Percentiles rank a stretch among this genome's conserved stretches.
These are phyloP conservation scores for Arthrobotrys conoides DNA, from an alignment of 2,329 filamentous ascomycete species.

Conservation along the genomic window DNA sequence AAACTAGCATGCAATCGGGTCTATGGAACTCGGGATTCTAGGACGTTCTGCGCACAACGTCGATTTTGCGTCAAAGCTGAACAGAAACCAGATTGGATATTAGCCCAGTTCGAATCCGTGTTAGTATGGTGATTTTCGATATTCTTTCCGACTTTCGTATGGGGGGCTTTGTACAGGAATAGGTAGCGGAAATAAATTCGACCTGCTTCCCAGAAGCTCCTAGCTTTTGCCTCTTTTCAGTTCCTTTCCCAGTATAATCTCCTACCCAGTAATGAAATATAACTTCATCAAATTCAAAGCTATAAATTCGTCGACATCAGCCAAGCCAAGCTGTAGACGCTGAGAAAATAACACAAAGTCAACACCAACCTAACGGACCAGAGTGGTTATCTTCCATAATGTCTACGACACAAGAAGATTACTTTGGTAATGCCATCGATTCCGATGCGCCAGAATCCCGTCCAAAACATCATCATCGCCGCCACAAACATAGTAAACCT, in stretches of 20 bases:
- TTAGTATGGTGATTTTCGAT: constrained; percentile 28
- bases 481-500: constrained; percentile 45
- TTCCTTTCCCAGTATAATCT: constrained; percentile 14
- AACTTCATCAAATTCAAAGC: not conserved
- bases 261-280: not conserved
- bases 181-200: constrained; percentile 51
- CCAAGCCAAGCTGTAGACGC: constrained; percentile 14
- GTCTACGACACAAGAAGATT: constrained; percentile 59
- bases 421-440: constrained; percentile 48
- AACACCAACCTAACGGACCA: constrained; percentile 1
- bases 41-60: constrained; percentile 33
- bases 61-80: constrained; percentile 43
- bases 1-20: not conserved
- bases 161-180: not conserved
- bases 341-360: constrained; percentile 11
- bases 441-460: constrained; percentile 22
- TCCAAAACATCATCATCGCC: constrained; percentile 19
- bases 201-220: constrained; percentile 22
- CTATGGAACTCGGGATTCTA: constrained; percentile 11
- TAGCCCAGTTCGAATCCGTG: not conserved
- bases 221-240: constrained; percentile 36
- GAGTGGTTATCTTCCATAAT: too few relatives aligned
- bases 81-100: constrained; percentile 48
- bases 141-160: not conserved
- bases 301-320: constrained; percentile 13